Evolutionary conservation across 441 rosid genomes (phyloP), one percentile per base, ranked within the genome.

Genomic region (Theobroma grandiflorum): DNA sequence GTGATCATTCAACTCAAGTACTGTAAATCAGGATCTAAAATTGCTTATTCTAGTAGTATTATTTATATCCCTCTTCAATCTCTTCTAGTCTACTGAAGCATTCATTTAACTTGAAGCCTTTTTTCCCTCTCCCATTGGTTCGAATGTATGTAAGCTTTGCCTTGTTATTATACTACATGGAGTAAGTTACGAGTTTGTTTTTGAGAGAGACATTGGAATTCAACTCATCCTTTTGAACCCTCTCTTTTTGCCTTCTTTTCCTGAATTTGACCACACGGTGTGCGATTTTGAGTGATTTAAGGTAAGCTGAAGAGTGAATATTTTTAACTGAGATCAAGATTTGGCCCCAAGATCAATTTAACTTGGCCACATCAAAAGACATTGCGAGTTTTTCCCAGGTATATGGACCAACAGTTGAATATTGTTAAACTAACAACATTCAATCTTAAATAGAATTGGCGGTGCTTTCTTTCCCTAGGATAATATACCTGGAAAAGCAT

Each of bases 1-100:
- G 1, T 72, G 35, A 79, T 26, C 38, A 63, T 79, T 72, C 77
- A 63, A 52, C 69, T 35, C 45, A 3, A 40, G 33, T 15, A 11
- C 37, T 3, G 45, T 26, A 42, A 43, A 4, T 53, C n/a, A 14
- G 52, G 31, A 26, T 26, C 35, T 14, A 47, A 0, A 20, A 20
- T 20, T 8, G 2, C 62, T 57, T n/a, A 8, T 7, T 1, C 12
- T 8, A 57, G 33, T 57, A 26, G 31, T 26, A 26, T 26, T 26
- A 1, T 26, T 26, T 26, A 26, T 26, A 26, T 1, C 31, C 31
- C 31, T 26, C 31, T 26, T 26, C 31, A 26, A 26, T 26, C 31
- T 26, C 31, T 26, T 26, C 31, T 26, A 26, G 31, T 26, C 31
- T 26, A 26, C 31, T 26, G 31, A 26, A 26, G 31, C 31, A 26